Evolutionary conservation across 495 filamentous ascomycete genomes (phyloP).

Genomic region (Lophiostoma macrostomum): DNA sequence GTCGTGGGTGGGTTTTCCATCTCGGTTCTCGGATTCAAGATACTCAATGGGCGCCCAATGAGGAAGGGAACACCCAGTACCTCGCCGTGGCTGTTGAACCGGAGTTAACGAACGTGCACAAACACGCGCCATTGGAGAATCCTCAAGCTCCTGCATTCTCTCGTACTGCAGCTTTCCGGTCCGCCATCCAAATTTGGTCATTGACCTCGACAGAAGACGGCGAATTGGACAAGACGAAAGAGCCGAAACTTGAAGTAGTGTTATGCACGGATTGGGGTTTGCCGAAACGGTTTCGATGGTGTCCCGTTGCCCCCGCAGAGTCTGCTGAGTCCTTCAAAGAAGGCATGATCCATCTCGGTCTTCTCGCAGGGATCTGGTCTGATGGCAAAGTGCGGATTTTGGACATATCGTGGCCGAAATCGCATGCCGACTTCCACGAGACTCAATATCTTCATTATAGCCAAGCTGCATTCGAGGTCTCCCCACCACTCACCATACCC

Average conservation of each 20-base stretch:
- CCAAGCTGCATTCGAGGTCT: slow-evolving; percentile 54
- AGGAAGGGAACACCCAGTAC: slow-evolving; percentile 52
- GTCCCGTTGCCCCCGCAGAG: slow-evolving; percentile 47
- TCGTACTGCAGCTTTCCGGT: slow-evolving; percentile 47
- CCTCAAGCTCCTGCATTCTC: slow-evolving; percentile 48
- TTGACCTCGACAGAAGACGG: slow-evolving; percentile 44
- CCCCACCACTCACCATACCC: slow-evolving; percentile 49
- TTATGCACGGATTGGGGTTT: slow-evolving; percentile 65
- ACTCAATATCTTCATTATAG: slow-evolving; percentile 46
- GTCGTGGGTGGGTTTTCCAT: slow-evolving; percentile 59
- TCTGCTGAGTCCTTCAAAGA: slow-evolving; percentile 39
- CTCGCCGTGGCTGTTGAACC: slow-evolving; percentile 50
- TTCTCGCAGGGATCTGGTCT: slow-evolving; percentile 60
- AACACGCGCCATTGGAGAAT: slow-evolving; percentile 27
- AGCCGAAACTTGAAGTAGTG: slow-evolving; percentile 48
- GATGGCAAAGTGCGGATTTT: slow-evolving; percentile 63
- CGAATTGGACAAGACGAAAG: slow-evolving; percentile 43
- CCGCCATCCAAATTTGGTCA: slow-evolving; percentile 58
- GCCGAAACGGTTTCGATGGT: slow-evolving; percentile 60
- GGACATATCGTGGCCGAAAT: slow-evolving; percentile 46
- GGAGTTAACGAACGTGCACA: not conserved
- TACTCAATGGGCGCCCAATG: slow-evolving; percentile 58
- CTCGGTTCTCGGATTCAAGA: slow-evolving; percentile 52
- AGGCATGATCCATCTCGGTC: slow-evolving; percentile 48
- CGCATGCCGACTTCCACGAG: not conserved